Evolutionary conservation across 306 rosid species (phyloP).

Genomic region (Psophocarpus tetragonolobus): DNA sequence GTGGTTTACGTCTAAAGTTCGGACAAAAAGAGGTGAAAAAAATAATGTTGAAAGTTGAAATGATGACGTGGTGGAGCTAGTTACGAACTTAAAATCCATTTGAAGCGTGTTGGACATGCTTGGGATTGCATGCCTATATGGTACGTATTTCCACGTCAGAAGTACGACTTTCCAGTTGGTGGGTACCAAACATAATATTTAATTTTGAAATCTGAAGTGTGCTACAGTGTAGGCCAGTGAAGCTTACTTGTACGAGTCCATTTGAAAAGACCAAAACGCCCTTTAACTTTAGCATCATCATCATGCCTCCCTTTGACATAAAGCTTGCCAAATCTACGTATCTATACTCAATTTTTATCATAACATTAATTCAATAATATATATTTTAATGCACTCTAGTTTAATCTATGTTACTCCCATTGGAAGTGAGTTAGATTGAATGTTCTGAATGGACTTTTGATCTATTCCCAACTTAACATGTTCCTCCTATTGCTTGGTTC

Average conservation of each 20-base stretch:
- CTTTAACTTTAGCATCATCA: not conserved
- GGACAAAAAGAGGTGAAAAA: not conserved
- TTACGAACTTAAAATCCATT: too few species aligned
- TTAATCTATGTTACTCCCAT: not conserved
- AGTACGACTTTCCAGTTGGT: constrained; percentile 27
- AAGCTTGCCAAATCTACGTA: not conserved
- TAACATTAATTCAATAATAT: not conserved
- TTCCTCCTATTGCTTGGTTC: not conserved
- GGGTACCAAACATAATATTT: constrained; percentile 31
- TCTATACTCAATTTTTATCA: not conserved
- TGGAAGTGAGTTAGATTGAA: too few species aligned
- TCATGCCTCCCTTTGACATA: not conserved
- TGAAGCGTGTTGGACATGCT: not conserved
- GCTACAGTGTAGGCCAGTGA: constrained; percentile 27
- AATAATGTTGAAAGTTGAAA: not conserved
- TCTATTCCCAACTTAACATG: not conserved
- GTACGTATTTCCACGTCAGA: constrained; percentile 23
- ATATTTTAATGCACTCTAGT: not conserved
- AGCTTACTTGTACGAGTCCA: not conserved
- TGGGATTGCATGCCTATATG: constrained; percentile 1
- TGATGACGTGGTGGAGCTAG: not conserved
- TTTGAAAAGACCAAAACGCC: not conserved
- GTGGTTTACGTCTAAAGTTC: not conserved
- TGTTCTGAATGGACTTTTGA: not conserved
- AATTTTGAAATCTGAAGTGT: constrained; percentile 20